Evolutionary conservation across 192 early-diverging fungal species (phyloP), one percentile per base, ranked within the genome.

Genomic region (Linnemannia hyalina): DNA sequence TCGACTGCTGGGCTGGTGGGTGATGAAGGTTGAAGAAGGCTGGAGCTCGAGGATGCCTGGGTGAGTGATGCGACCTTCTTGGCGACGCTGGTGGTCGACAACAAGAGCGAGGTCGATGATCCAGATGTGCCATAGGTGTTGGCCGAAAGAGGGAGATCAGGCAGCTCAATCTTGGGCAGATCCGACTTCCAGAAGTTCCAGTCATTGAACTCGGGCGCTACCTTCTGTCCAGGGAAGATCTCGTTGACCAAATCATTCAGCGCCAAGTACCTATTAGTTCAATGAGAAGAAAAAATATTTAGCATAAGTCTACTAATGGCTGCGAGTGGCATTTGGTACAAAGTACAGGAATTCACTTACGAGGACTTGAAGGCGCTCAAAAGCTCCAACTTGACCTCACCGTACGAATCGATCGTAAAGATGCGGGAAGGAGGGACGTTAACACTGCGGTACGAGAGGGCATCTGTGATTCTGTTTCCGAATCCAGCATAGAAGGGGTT

Each of bases 391-490:
- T 97, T 97, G 47, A 99, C 91, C 77, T 97, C 95, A 52, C 98
- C 98, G 18, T 93, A 90, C 1, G 96, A 90, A 81, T 99, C 98
- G 74, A 99, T 99, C 6, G 98, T 99, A 87, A 98, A 99, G 44
- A 99, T 99, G 38, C 97, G 92, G 36, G 96, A 96, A 8, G 95
- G 87, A 1, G 98, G 98, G 15, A 99, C 94, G 87, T 97, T 94
- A 65, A 99, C 98, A 80, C 93, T 95, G 63, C 97, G 94, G 82
- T 99, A 99, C 2, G 97, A 97, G 47, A 99, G 92, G 38, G 98
- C 97, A 88, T 99, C 97, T 29, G 97, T 98, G 72, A 98, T 97
- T n/a, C 98, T 91, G 87, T 99, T 98, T 44, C 97, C 97, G 81
- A 98, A 99, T 0, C 98, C 98, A 6, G 98, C 98, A 86, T 97